Conservation (phyloP, 2,329 filamentous ascomycete genomes). For the Stagonosporopsis rhizophila region DNA sequence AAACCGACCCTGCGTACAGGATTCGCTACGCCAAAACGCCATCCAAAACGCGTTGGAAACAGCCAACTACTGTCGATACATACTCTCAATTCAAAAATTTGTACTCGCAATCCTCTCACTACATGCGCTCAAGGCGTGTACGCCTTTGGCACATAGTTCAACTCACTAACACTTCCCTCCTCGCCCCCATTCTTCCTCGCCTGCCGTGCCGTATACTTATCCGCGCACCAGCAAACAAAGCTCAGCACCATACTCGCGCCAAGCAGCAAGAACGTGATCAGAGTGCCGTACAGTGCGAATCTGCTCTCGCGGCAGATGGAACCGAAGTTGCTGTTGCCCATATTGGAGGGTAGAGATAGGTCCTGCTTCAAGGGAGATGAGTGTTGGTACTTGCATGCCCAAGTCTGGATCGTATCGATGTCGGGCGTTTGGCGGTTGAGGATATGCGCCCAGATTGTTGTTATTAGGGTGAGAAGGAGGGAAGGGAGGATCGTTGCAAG, state of each 20-base stretch:
- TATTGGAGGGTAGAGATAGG: conserved; percentile 32
- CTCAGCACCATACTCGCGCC: conserved; percentile 39
- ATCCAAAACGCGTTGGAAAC: background rate
- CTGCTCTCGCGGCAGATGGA: conserved; percentile 52
- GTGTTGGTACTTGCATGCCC: conserved; percentile 50
- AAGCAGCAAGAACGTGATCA: conserved; percentile 52
- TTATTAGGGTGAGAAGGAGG: conserved; percentile 50
- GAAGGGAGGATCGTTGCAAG: conserved; percentile 48
- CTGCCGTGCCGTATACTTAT: conserved; percentile 46
- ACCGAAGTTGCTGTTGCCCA: conserved; percentile 48
- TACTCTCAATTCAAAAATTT: background rate
- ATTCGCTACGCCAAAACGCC: conserved; percentile 11
- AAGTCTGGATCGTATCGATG: conserved; percentile 50
- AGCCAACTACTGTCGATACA: background rate
- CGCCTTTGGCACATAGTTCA: conserved; percentile 18
- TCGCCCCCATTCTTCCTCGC: conserved; percentile 37
- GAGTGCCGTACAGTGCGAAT: conserved; percentile 55
- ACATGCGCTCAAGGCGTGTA: conserved; percentile 3
- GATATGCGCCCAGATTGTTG: conserved; percentile 51
- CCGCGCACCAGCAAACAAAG: conserved; percentile 47
- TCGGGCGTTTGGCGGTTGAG: conserved; percentile 45
- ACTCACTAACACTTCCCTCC: conserved; percentile 14
- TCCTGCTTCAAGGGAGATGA: conserved; percentile 30
- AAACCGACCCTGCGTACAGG: conserved; percentile 14
- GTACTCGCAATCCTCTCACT: too few relatives aligned